Evolutionary conservation across 192 early-diverging fungal species (phyloP), one percentile per base, ranked within the genome.

Genomic region (Umbelopsis vinacea): DNA sequence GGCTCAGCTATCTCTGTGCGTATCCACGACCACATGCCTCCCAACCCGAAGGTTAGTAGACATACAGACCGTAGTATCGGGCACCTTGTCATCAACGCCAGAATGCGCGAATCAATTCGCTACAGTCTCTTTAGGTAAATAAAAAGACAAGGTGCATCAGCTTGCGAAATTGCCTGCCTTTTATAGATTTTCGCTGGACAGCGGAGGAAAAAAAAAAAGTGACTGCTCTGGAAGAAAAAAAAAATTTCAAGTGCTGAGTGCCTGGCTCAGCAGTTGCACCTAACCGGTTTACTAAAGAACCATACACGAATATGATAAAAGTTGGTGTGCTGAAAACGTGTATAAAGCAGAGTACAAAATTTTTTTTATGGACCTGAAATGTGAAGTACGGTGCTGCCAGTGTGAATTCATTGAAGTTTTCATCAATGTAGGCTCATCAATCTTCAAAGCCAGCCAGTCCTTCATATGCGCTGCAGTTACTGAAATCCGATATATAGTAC

Each of bases 81-180:
- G 57, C 57, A 63, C 57, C 57, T 63, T 63, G 57, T 63, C 57
- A 63, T 63, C 57, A 63, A 63, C 57, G 57, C 57, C 57, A 63
- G 57, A 63, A 63, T 63, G 57, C 57, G 57, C 57, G 57, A 63
- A 63, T 63, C 37, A 63, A 63, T 63, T 63, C 57, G 57, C 57
- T 63, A 63, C 57, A 63, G 57, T 63, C 57, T 63, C 33, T 63
- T 63, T 63, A 63, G 57, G 57, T 63, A 63, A 63, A 37, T 63
- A 63, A 63, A 63, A 63, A 63, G 57, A 63, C 57, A 63, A 63
- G 57, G 33, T 63, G 8, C 57, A 63, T 63, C 29, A 35, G 29
- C 17, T 35, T 35, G 57, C 57, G 26, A 63, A 8, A 29, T 63
- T 22, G 8, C 4, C 2, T 17, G 15, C 14, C 33, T 63, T 63